A percentile compares a stretch with the other conserved stretches of the same genome.
Conservation (phyloP, 768 basidiomycete species). For the Boletales sp. region DNA sequence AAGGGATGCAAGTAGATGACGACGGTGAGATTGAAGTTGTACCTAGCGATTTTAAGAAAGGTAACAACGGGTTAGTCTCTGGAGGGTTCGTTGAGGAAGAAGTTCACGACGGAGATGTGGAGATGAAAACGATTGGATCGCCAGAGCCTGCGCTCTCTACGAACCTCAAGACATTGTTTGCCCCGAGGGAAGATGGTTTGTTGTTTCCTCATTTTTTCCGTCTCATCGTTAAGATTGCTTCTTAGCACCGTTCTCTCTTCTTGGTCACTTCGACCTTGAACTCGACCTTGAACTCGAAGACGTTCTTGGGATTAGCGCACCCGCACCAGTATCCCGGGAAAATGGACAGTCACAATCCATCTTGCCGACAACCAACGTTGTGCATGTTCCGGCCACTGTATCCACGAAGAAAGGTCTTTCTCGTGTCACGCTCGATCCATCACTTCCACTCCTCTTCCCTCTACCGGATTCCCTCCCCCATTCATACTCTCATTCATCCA, state of each 20-base stretch:
- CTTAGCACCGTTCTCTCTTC: slow-evolving; percentile 68
- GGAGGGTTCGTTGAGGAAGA: background rate
- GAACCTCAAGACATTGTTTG: slow-evolving; percentile 62
- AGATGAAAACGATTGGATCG: slow-evolving; percentile 7
- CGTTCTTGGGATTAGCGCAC: slow-evolving; percentile 26
- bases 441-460: slow-evolving; percentile 64
- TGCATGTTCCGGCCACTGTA: slow-evolving; percentile 1
- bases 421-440: slow-evolving; percentile 45
- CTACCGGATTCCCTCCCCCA: slow-evolving; percentile 25
- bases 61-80: slow-evolving; percentile 23
- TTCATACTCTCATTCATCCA: slow-evolving; percentile 10
- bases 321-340: slow-evolving; percentile 3
- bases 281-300: slow-evolving; percentile 70
- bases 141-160: slow-evolving; percentile 10
- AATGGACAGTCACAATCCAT: slow-evolving; percentile 1
- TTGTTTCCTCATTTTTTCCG: background rate
- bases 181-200: slow-evolving; percentile 36
- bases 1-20: slow-evolving; percentile 7
- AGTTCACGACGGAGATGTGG: slow-evolving; percentile 4
- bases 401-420: slow-evolving; percentile 5
- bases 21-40: slow-evolving; percentile 19
- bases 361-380: slow-evolving; percentile 1
- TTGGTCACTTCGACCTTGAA: slow-evolving; percentile 70
- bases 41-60: slow-evolving; percentile 7
- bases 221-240: background rate